Conservation (phyloP, 352 stramenopile genomes). For the Phytophthora agathidicida region DNA sequence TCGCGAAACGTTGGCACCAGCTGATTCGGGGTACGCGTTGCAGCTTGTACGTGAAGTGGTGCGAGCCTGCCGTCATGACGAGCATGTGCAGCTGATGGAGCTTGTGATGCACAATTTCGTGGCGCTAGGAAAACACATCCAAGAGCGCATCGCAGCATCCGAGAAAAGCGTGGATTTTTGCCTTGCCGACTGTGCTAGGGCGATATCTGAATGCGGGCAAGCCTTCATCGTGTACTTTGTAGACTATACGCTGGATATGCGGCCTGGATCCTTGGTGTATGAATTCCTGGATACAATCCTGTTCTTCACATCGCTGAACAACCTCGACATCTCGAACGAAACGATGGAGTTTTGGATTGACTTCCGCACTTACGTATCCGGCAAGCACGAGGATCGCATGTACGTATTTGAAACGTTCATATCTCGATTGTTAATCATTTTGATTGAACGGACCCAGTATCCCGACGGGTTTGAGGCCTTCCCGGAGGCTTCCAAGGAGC, state of each 20-base stretch:
- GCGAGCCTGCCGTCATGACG: conserved; percentile 55
- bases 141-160: conserved; percentile 34
- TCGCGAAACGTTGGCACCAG: conserved; percentile 46
- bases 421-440: conserved; percentile 65
- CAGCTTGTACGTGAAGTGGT: conserved; percentile 75
- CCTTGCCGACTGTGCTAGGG: conserved; percentile 53
- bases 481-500: conserved; percentile 55
- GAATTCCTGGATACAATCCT: conserved; percentile 78
- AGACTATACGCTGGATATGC: conserved; percentile 68
- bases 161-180: conserved; percentile 48
- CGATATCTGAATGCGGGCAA: conserved; percentile 78
- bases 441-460: conserved; percentile 76
- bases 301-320: conserved; percentile 67
- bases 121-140: conserved; percentile 63
- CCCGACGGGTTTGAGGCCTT: conserved; percentile 61
- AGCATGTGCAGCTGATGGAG: conserved; percentile 76
- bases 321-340: conserved; percentile 75
- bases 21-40: conserved; percentile 54
- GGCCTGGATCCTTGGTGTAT: conserved; percentile 70
- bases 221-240: conserved; percentile 83
- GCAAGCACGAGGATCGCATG: conserved; percentile 79
- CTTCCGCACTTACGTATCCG: conserved; percentile 74
- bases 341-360: conserved; percentile 89
- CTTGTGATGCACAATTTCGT: conserved; percentile 83
- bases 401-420: conserved; percentile 75